Base-by-base conservation (phyloP, 768 basidiomycete genomes). In the Hortiboletus flavorubellus region DNA sequence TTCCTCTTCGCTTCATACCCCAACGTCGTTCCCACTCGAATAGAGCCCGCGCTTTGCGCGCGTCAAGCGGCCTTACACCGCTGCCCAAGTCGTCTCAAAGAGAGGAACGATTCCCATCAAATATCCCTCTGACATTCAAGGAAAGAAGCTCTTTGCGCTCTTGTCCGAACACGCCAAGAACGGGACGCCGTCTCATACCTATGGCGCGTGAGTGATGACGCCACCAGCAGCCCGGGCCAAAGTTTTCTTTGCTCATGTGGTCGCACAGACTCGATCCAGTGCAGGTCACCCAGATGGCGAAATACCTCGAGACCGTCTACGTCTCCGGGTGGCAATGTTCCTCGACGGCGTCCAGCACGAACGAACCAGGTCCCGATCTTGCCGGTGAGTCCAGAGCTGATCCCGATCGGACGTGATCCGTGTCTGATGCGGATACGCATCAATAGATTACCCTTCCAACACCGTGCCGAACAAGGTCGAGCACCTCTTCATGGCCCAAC, bases 401-500 rank as follows among this genome's bases (percentile, higher is more conserved):
- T 14, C 12, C 6, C 16, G 16, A 29, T 26, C 26, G 26, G 26
- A 26, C 9, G 26, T n/a, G 29, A 8, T n/a, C 2, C 11, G 18
- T 34, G 45, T 41, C 35, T 55, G 53, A 63, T 26, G 37, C 21
- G 14, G 55, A 9, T 41, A 62, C 29, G 15, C 23, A 34, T 21
- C 41, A 21, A 0, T 54, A 93, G 95, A 98, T 72, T 98, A 98
- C 75, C 97, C 97, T 2, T 96, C 91, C 47, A 98, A 98, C 78
- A 98, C 97, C 21, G 96, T 98, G 1, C 97, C 97, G 2, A 93
- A 92, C 80, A 98, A 98, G 79, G 97, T 98, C 59, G 93, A 98
- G 71, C 97, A 98, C 60, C 80, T 98, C 50, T 98, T 98, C 83
- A 83, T 89, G 80, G 96, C 97, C 0, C 97, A 98, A 70, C 85